Evolutionary conservation across 1,284 basidiomycete species (phyloP), one percentile per base, ranked within the genome.

Genomic region (Apiotrichum mycotoxinovorans): DNA sequence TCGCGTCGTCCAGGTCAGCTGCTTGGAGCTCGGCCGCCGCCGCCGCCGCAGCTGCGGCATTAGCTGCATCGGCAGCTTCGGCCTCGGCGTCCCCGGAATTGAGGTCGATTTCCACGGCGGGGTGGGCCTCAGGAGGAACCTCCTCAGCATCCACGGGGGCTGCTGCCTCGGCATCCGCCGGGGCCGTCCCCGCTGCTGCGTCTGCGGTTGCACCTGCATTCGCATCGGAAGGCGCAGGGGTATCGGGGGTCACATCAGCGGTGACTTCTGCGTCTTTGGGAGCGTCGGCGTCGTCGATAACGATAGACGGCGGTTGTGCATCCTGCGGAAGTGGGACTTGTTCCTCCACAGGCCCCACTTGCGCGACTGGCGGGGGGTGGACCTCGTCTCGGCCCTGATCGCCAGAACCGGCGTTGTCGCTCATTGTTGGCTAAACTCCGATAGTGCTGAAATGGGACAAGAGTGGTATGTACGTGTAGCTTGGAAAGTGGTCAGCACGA

Each of bases 401-500:
- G 64, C 52, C 40, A 49, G 57, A 59, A 63, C 50, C 66, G 67
- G 57, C 51, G 61, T 61, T 71, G 62, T 70, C 67, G 65, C 64
- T 65, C 67, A 71, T 67, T 56, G 58, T 52, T 56, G 38, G 37
- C 58, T 54, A 63, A 70, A 62, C 46, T 58, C 68, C 68, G 68
- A 67, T 46, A 7, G 20, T 35, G 38, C 18, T 7, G 38, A 14
- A 23, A 22, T 38, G 37, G 3, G 44, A 12, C 25, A 37, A 57
- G 22, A 44, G 30, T 38, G 60, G 65, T 66, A 64, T 58, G 41
- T 33, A 22, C 56, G 22, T 22, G 51, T 50, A 66, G 60, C 60
- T 52, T 17, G 7, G 4, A 18, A 17, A 33, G n/a, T 35, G 26
- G 37, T 18, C 43, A 33, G 51, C 33, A 12, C 46, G 46, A 35